A percentile compares a stretch with the other conserved stretches of the same genome.
Evolutionary conservation across 2,329 filamentous ascomycete genomes (phyloP).

Genomic region (Tympanopsis confertula): DNA sequence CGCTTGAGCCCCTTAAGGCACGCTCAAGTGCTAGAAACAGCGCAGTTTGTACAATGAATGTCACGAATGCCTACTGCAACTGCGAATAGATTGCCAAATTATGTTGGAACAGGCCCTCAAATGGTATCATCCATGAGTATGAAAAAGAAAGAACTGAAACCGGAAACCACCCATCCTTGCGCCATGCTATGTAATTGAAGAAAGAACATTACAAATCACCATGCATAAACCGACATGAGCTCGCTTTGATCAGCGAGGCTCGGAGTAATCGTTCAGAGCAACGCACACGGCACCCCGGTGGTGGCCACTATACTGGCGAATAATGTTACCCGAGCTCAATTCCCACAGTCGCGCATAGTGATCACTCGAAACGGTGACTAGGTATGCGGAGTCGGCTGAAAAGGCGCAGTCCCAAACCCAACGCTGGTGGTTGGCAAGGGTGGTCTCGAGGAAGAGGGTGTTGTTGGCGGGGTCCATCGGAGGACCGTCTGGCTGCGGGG

Average conservation of each 20-base stretch:
- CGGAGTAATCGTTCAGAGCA: conserved; percentile 76
- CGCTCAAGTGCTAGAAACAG: no score
- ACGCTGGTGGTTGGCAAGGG: conserved; percentile 77
- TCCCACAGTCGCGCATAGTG: conserved; percentile 92
- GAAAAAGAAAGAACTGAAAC: no score
- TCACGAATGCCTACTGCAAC: no score
- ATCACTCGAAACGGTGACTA: conserved; percentile 86
- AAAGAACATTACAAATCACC: background rate
- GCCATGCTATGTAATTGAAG: background rate
- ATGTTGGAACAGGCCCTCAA: no score
- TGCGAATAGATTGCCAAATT: no score
- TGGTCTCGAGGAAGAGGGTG: conserved; percentile 73
- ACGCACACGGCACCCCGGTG: conserved; percentile 87
- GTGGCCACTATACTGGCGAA: conserved; percentile 89
- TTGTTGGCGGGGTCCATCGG: conserved; percentile 28
- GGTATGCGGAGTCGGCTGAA: conserved; percentile 81
- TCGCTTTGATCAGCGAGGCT: conserved; percentile 15
- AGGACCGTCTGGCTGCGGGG: conserved; percentile 10
- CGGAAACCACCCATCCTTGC: no score
- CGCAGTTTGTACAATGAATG: no score
- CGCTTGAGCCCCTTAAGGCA: no score
- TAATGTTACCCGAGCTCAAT: conserved; percentile 73
- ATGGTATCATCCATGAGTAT: no score
- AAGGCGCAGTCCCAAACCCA: conserved; percentile 99
- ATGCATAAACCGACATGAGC: no score